Evolutionary conservation across 345 rosid species (phyloP), one percentile per base, ranked within the genome.

Genomic region (Eucalyptus tenuipes): DNA sequence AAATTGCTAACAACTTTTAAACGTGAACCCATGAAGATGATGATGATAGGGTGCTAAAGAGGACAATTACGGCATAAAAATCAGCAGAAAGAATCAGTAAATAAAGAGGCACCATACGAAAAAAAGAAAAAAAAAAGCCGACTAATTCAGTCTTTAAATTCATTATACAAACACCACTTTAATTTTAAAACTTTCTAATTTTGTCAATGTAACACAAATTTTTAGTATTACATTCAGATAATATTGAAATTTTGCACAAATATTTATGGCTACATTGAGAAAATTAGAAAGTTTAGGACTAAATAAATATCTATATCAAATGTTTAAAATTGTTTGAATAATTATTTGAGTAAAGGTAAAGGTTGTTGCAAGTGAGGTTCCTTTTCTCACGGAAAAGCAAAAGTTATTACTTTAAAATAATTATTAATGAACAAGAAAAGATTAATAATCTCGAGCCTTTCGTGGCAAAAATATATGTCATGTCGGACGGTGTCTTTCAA

Each of bases 141-240:
- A 37, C 4, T 10, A 18, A 71, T 68, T 68, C 13, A 68, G 0
- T 17, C 7, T 52, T 1, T 33, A 16, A 68, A 31, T 8, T 68
- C 5, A 9, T 68, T 68, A 1, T 2, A 31, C 11, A 4, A 3
- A 61, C 17, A 12, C 0, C 4, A 64, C 7, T 29, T 29, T 6
- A 6, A 31, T 64, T 16, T 0, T n/a, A 14, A 14, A 64, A 64
- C 5, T 64, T 64, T 31, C 3, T 7, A 68, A 8, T 15, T 68
- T 31, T 68, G 0, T 4, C 2, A 16, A 8, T 31, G 0, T 68
- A 68, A 1, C 2, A 2, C 2, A 25, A 59, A 25, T 10, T 11
- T 27, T 59, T 25, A 25, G 4, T 27, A 59, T 27, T 59, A 59
- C 0, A 0, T 7, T 27, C 3, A 27, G 31, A 25, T 2, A 59